Evolutionary conservation across 2,329 filamentous ascomycete species (phyloP).

Genomic region (Fusarium hostae): DNA sequence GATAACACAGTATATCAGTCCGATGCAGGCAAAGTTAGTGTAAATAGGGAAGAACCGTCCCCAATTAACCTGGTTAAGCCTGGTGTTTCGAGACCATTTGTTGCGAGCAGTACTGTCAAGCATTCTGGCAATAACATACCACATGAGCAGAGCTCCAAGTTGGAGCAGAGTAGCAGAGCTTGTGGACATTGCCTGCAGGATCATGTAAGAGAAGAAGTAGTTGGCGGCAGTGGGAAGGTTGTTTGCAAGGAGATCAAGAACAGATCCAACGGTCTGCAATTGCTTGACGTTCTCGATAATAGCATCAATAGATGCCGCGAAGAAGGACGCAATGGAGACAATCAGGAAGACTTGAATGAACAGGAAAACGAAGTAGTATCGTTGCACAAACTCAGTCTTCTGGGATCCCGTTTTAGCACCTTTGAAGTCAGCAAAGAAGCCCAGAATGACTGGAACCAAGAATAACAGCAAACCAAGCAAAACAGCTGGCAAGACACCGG

Average conservation of each 20-base stretch:
- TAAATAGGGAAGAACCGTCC: slow-evolving; percentile 95
- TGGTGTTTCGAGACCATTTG: slow-evolving; percentile 89
- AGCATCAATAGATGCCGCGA: slow-evolving; percentile 68
- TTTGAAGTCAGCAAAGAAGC: slow-evolving; percentile 76
- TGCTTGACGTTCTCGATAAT: slow-evolving; percentile 58
- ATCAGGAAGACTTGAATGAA: slow-evolving; percentile 96
- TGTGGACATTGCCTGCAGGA: slow-evolving; percentile 90
- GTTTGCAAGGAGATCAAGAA: slow-evolving; percentile 77
- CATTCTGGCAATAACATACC: slow-evolving; percentile 84
- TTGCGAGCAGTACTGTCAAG: slow-evolving; percentile 82
- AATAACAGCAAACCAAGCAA: slow-evolving; percentile 81
- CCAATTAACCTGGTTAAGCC: slow-evolving; percentile 83
- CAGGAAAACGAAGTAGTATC: slow-evolving; percentile 92
- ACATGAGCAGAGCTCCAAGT: slow-evolving; percentile 79
- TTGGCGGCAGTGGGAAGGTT: slow-evolving; percentile 90
- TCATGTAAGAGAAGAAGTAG: slow-evolving; percentile 99
- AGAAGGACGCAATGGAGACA: slow-evolving; percentile 84
- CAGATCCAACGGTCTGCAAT: slow-evolving; percentile 67
- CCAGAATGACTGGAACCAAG: slow-evolving; percentile 83
- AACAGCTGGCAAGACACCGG: slow-evolving; percentile 86
- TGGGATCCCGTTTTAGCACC: slow-evolving; percentile 86
- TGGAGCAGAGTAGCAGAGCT: slow-evolving; percentile 91
- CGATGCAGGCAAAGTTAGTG: slow-evolving; percentile 95
- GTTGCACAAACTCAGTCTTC: slow-evolving; percentile 84
- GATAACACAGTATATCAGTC: slow-evolving; percentile 86